Conservation (phyloP, 306 rosid species). For the Cajanus cajan region DNA sequence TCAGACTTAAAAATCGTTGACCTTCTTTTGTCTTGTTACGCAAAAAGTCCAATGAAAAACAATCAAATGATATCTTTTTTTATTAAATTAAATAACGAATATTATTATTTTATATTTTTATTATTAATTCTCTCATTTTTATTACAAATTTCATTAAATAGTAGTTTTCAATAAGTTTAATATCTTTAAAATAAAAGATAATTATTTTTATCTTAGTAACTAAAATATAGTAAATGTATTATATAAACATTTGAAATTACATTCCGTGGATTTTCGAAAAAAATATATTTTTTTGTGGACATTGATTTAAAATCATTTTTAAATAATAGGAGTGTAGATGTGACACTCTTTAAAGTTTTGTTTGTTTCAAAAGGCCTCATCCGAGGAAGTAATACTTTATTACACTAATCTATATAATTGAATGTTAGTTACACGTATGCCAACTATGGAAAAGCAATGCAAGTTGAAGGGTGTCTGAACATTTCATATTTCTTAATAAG, state of each 20-base stretch:
- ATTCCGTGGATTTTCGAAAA: not conserved
- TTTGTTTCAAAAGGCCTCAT: not conserved
- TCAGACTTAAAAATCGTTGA: not conserved
- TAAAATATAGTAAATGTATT: not conserved
- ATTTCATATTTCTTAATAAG: not conserved
- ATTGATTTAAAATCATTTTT: not conserved
- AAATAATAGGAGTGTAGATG: not conserved
- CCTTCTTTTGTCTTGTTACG: not conserved
- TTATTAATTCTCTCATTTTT: not conserved
- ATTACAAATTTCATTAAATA: not conserved
- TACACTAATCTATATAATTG: not conserved
- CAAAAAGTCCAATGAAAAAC: not conserved
- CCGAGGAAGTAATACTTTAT: not conserved
- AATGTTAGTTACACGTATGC: not conserved
- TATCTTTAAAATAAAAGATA: not conserved
- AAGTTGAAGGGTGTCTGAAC: not conserved
- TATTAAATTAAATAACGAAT: not conserved
- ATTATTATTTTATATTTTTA: not conserved
- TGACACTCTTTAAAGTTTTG: not conserved
- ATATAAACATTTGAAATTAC: not conserved
- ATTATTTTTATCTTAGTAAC: not conserved
- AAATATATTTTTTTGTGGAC: no score
- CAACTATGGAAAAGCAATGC: not conserved
- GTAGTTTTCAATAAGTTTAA: not conserved
- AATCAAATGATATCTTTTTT: not conserved